phyloP scores from a whole-genome alignment of 1,284 basidiomycete genomes.

The Marasmius oreades region DNA sequence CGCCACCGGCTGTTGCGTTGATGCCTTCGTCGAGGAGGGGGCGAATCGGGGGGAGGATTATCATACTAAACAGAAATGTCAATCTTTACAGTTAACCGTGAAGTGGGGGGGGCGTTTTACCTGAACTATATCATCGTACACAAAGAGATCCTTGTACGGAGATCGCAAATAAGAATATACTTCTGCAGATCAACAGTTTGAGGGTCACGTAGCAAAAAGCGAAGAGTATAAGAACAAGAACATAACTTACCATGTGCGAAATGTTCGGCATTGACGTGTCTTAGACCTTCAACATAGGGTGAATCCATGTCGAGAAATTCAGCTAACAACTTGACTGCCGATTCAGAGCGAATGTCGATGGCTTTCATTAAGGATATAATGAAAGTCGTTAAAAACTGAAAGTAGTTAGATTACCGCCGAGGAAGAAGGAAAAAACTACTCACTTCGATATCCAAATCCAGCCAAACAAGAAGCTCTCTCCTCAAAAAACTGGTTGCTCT shows the following conservation, averaged over 20 bases:
- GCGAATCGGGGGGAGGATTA: slow-evolving; percentile 31
- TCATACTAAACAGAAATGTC: slow-evolving; percentile 47
- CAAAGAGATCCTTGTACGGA: slow-evolving; percentile 75
- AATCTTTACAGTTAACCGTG: neutral
- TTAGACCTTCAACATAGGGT: slow-evolving; percentile 48
- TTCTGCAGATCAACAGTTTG: slow-evolving; percentile 43
- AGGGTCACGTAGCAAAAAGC: neutral
- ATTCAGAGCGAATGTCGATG: slow-evolving; percentile 85
- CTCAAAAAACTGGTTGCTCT: slow-evolving; percentile 78
- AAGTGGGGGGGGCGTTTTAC: slow-evolving; percentile 36
- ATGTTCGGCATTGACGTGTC: slow-evolving; percentile 76
- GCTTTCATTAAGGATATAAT: slow-evolving; percentile 82
- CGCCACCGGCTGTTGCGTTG: slow-evolving; percentile 40
- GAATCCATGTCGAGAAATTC: slow-evolving; percentile 82
- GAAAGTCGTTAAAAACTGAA: slow-evolving; percentile 72
- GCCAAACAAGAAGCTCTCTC: slow-evolving; percentile 82
- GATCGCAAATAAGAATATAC: slow-evolving; percentile 83
- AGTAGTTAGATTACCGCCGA: slow-evolving; percentile 10
- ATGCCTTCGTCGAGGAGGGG: slow-evolving; percentile 25
- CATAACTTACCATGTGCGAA: slow-evolving; percentile 77
- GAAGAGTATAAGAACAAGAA: slow-evolving; percentile 12
- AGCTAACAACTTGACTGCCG: slow-evolving; percentile 74
- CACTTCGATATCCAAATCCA: slow-evolving; percentile 79
- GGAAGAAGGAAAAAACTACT: slow-evolving; percentile 18
- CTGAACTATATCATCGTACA: slow-evolving; percentile 81